A percentile compares a stretch with the other conserved stretches of the same genome.
phyloP scores from a whole-genome alignment of 345 rosid species.

The Pistacia vera region DNA sequence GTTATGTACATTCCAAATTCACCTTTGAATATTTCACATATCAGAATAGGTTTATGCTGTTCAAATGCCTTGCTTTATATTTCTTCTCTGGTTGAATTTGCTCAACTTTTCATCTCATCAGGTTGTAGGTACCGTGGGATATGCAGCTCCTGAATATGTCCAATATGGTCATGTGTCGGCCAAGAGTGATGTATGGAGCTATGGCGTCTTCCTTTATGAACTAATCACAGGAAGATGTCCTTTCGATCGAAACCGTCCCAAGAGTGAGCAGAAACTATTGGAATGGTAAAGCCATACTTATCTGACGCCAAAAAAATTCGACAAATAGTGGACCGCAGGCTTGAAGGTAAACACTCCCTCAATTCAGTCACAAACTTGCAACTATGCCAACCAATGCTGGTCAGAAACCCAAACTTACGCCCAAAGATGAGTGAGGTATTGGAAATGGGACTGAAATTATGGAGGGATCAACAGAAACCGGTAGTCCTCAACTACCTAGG shows the following conservation, averaged over 20 bases:
- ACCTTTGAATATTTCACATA: background rate
- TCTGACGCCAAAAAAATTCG: slow-evolving; percentile 59
- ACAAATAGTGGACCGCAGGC: slow-evolving; percentile 69
- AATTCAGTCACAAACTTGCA: slow-evolving; percentile 63
- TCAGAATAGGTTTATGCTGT: background rate
- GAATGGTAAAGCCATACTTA: slow-evolving; percentile 78
- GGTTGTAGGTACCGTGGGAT: slow-evolving; percentile 95
- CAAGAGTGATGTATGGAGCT: slow-evolving; percentile 91
- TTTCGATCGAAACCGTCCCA: slow-evolving; percentile 75
- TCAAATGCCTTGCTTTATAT: background rate
- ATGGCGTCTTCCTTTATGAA: slow-evolving; percentile 85
- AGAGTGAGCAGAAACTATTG: slow-evolving; percentile 77
- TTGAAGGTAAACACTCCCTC: slow-evolving; percentile 49
- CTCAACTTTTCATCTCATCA: slow-evolving; percentile 26
- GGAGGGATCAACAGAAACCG: slow-evolving; percentile 39
- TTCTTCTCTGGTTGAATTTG: background rate
- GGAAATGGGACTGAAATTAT: slow-evolving; percentile 56
- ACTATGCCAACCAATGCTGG: slow-evolving; percentile 77
- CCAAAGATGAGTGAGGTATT: slow-evolving; percentile 95
- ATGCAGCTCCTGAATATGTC: slow-evolving; percentile 89
- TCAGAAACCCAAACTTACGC: slow-evolving; percentile 67
- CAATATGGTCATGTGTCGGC: slow-evolving; percentile 82
- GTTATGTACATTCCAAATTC: background rate
- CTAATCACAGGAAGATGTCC: slow-evolving; percentile 90
- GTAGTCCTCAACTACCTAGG: slow-evolving; percentile 41